Evolutionary conservation across 371 early-diverging fungal species (phyloP), one percentile per base, ranked within the genome.

Genomic region (Mucor irregularis): DNA sequence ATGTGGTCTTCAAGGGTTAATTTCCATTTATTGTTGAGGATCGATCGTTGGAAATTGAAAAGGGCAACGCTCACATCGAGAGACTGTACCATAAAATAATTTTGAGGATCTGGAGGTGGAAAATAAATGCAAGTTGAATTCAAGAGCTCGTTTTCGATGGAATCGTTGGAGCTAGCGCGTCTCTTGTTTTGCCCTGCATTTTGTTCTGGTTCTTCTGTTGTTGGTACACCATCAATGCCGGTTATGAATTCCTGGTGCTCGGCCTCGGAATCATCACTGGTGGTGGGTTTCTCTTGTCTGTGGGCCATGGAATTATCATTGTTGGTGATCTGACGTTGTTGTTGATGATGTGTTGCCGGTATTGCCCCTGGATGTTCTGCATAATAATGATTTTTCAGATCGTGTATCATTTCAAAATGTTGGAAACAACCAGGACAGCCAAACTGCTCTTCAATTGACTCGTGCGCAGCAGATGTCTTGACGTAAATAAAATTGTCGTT

Each of bases 371-470:
- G 40, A 52, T 52, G 16, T 2, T 40, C 30, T 40, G 42, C 39
- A 52, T 40, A 52, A 40, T 52, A 52, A 29, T 40, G 52, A 19
- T 29, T 39, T 52, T 52, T 40, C 42, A 52, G 42, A 40, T 40
- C 42, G 30, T 52, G 40, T 40, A 5, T 40, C 14, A 39, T 40
- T 40, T 39, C 42, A 52, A 29, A 52, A 52, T 52, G 50, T 25
- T 50, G 16, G 50, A 50, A 25, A 35, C 37, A 49, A 49, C 22
- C 50, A 34, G 50, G 50, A 14, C 50, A 35, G 38, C 35, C 50
- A 49, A 49, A 49, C 50, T 49, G 35, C 13, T 50, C 50, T 38
- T 50, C 17, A 26, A 50, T 38, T 24, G 37, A 50, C 19, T 37
- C 50, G 26, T 50, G 39, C 30, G 28, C 24, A 28, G 39, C 10